phyloP scores from a whole-genome alignment of 306 rosid species.

The Sechiopsis laciniata region DNA sequence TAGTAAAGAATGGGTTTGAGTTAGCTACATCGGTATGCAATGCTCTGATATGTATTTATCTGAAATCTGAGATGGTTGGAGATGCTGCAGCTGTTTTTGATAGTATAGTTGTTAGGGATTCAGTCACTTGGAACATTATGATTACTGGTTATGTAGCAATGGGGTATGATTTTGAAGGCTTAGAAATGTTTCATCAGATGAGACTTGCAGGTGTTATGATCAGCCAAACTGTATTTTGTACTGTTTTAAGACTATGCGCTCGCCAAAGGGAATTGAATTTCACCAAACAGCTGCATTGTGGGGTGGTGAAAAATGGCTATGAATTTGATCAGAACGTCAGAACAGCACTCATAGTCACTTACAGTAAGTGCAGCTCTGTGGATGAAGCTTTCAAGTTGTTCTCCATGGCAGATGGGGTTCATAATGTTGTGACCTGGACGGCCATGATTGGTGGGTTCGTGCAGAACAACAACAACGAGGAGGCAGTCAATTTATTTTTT shows the following conservation, averaged over 20 bases:
- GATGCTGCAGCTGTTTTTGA: conserved; percentile 60
- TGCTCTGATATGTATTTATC: conserved; percentile 60
- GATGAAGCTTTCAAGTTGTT: conserved; percentile 55
- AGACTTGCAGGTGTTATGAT: conserved; percentile 46
- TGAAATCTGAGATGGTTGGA: conserved; percentile 49
- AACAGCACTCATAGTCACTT: conserved; percentile 65
- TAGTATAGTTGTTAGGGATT: conserved; percentile 43
- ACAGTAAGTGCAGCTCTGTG: conserved; percentile 56
- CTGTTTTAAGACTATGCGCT: conserved; percentile 57
- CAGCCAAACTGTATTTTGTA: conserved; percentile 46
- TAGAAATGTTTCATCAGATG: conserved; percentile 53
- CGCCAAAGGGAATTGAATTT: conserved; percentile 42
- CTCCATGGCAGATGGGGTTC: conserved; percentile 35
- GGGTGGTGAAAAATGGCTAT: conserved; percentile 52
- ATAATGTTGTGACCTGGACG: conserved; percentile 78
- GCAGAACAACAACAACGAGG: conserved; percentile 43
- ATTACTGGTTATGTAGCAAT: conserved; percentile 55
- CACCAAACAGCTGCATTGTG: conserved; percentile 52
- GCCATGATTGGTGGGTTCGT: conserved; percentile 72
- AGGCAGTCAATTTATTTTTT: conserved; percentile 54
- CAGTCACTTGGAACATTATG: conserved; percentile 75
- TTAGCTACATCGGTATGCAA: conserved; percentile 42
- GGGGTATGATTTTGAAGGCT: conserved; percentile 51
- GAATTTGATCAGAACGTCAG: conserved; percentile 38
- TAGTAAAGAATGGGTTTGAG: conserved; percentile 61